Evolutionary conservation across 306 rosid species (phyloP).

Genomic region (Begonia masoniana): DNA sequence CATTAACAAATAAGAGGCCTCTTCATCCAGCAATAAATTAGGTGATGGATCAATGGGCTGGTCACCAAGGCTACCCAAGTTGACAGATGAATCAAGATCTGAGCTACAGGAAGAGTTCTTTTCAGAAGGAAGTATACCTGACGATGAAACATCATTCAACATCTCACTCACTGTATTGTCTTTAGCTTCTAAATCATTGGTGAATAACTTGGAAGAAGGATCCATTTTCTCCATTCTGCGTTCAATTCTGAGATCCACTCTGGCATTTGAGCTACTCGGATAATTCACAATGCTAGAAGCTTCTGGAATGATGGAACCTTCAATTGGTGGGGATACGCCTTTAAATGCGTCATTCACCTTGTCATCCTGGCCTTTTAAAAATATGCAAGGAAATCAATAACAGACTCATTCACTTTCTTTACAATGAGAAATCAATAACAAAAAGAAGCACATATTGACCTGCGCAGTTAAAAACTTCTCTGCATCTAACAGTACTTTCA

Average conservation of each 20-base stretch:
- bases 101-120: constrained; percentile 21
- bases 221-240: constrained; percentile 15
- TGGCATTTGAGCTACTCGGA: constrained; percentile 18
- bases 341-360: constrained; percentile 16
- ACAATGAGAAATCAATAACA: constrained; percentile 5
- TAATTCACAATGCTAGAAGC: constrained; percentile 11
- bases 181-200: constrained; percentile 15
- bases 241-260: constrained; percentile 8
- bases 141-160: constrained; percentile 20
- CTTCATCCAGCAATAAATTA: constrained; percentile 19
- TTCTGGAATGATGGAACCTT: constrained; percentile 9
- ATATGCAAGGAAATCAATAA: constrained; percentile 28
- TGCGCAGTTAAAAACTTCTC: constrained; percentile 19
- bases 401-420: constrained; percentile 7
- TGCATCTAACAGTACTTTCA: constrained; percentile 8
- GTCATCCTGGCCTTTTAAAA: constrained; percentile 67
- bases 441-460: constrained; percentile 30
- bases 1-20: neutral
- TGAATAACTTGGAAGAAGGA: neutral
- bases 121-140: constrained; percentile 8
- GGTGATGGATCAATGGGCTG: constrained; percentile 8
- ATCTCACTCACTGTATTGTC: constrained; percentile 10
- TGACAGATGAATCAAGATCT: constrained; percentile 14
- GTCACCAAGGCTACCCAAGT: neutral
- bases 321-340: constrained; percentile 11